A percentile compares a stretch with the other conserved stretches of the same genome.
phyloP scores from a whole-genome alignment of 2,329 filamentous ascomycete genomes.

The Coniochaeta sp. region DNA sequence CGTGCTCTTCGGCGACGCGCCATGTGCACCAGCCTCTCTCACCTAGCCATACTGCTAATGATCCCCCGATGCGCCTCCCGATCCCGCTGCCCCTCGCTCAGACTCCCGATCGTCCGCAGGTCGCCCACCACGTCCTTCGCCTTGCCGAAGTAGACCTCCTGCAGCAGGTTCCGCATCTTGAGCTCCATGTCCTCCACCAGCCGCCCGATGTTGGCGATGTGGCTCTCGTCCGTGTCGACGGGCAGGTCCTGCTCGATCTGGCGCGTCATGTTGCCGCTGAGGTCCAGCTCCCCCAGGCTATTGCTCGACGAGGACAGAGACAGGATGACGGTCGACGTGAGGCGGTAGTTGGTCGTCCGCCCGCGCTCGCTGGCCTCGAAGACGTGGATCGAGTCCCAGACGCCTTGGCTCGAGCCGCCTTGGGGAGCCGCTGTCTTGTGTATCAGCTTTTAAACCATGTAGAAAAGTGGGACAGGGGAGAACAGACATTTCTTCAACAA shows the following conservation, averaged over 20 bases:
- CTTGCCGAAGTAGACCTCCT: conserved; percentile 99
- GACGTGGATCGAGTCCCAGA: conserved; percentile 98
- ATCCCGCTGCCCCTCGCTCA: conserved; percentile 81
- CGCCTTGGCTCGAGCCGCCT: conserved; percentile 60
- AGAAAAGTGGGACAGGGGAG: no score
- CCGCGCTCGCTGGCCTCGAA: conserved; percentile 94
- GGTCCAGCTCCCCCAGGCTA: conserved; percentile 75
- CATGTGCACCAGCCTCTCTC: no score
- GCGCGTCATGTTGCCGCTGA: conserved; percentile 95
- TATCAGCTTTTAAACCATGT: no score
- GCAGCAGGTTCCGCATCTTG: conserved; percentile 96
- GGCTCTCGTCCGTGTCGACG: conserved; percentile 82
- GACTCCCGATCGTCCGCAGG: conserved; percentile 73
- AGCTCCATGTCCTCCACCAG: conserved; percentile 99
- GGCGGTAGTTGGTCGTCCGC: conserved; percentile 90
- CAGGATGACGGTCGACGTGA: conserved; percentile 94
- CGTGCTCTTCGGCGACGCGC: no score
- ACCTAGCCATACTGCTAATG: conserved; percentile 57
- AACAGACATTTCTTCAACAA: conserved; percentile 82
- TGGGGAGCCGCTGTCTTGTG: conserved; percentile 60
- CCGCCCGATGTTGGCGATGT: conserved; percentile 90
- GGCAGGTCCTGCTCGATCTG: conserved; percentile 90
- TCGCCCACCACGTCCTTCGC: conserved; percentile 98
- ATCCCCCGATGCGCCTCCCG: conserved; percentile 82
- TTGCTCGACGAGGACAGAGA: conserved; percentile 64